phyloP scores from a whole-genome alignment of 805 yeast species.

The Metschnikowia hibisci region DNA sequence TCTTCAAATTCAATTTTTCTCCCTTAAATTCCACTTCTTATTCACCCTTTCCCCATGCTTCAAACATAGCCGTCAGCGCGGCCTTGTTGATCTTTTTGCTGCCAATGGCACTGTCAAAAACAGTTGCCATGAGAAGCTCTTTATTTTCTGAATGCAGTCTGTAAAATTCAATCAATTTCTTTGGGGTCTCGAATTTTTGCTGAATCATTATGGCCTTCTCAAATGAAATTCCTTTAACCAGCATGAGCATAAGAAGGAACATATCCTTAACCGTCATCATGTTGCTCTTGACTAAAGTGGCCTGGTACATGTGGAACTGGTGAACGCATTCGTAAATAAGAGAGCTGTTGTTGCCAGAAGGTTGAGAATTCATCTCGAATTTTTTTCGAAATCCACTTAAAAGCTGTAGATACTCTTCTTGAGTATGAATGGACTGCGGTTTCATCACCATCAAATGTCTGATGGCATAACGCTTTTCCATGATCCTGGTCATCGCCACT shows the following conservation, averaged over 20 bases:
- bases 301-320: slow-evolving; percentile 47
- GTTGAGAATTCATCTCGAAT: slow-evolving; percentile 30
- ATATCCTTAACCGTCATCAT: slow-evolving; percentile 71
- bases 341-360: too few relatives aligned
- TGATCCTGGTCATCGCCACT: slow-evolving; percentile 43
- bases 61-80: slow-evolving; percentile 49
- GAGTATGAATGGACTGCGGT: slow-evolving; percentile 48
- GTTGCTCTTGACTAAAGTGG: slow-evolving; percentile 64
- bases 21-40: too few relatives aligned
- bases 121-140: slow-evolving; percentile 24
- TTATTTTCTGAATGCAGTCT: slow-evolving; percentile 20
- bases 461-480: slow-evolving; percentile 36
- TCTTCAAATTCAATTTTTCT: too few relatives aligned
- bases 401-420: slow-evolving; percentile 44
- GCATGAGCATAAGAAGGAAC: slow-evolving; percentile 71
- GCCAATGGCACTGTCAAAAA: slow-evolving; percentile 43
- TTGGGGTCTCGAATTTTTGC: slow-evolving; percentile 65
- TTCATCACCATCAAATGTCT: slow-evolving; percentile 46
- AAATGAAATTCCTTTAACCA: slow-evolving; percentile 73
- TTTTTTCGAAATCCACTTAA: slow-evolving; percentile 42
- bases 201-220: slow-evolving; percentile 85
- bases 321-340: slow-evolving; percentile 36
- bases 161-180: slow-evolving; percentile 49
- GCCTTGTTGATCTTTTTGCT: slow-evolving; percentile 50
- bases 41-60: slow-evolving; percentile 48